Conservation (phyloP, 441 rosid species). For the Adansonia rubrostipa region DNA sequence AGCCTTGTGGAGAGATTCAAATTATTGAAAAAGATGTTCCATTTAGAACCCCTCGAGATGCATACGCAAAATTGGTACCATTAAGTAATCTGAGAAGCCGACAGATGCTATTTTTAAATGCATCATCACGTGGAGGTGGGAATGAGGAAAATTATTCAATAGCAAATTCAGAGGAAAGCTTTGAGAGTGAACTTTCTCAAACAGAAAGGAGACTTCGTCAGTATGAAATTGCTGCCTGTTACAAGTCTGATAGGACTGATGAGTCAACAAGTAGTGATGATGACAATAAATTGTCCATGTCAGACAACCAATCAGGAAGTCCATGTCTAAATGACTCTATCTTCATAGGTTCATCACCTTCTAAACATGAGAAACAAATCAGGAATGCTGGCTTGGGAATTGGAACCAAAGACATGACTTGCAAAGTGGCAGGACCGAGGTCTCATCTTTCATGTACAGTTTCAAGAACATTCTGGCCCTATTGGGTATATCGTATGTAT, state of each 20-base stretch:
- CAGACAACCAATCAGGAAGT: slow-evolving; percentile 42
- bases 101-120: slow-evolving; percentile 35
- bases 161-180: slow-evolving; percentile 71
- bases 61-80: slow-evolving; percentile 62
- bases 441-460: slow-evolving; percentile 49
- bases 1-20: slow-evolving; percentile 89
- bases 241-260: slow-evolving; percentile 36
- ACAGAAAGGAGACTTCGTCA: slow-evolving; percentile 66
- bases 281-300: slow-evolving; percentile 39
- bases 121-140: slow-evolving; percentile 41
- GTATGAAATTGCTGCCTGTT: slow-evolving; percentile 52
- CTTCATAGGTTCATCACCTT: slow-evolving; percentile 34
- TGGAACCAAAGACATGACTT: slow-evolving; percentile 39
- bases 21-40: slow-evolving; percentile 84
- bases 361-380: slow-evolving; percentile 36
- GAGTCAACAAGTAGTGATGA: slow-evolving; percentile 66
- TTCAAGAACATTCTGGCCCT: slow-evolving; percentile 82
- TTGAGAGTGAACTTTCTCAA: slow-evolving; percentile 75
- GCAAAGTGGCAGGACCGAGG: slow-evolving; percentile 40
- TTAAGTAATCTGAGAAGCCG: slow-evolving; percentile 43
- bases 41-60: slow-evolving; percentile 76
- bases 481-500: slow-evolving; percentile 84
- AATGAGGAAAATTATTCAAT: slow-evolving; percentile 57
- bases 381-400: slow-evolving; percentile 34
- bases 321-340: slow-evolving; percentile 35